Conservation (phyloP, 805 yeast species). For the Candida anglica region DNA sequence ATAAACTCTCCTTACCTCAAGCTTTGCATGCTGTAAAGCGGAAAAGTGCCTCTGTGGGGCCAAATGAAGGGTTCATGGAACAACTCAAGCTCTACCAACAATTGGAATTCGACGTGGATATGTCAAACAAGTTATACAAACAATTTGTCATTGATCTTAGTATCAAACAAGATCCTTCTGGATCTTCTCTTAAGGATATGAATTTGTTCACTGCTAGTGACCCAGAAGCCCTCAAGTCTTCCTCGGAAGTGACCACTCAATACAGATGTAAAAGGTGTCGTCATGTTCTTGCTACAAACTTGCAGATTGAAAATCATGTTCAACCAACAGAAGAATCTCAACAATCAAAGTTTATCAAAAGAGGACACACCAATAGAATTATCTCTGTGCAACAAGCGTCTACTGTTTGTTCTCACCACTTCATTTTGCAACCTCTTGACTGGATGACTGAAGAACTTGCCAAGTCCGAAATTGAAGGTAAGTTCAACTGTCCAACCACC, state of each 20-base stretch:
- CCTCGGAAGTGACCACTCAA: conserved; percentile 1
- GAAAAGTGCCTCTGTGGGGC: conserved; percentile 56
- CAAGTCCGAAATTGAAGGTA: conserved; percentile 79
- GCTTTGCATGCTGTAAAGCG: conserved; percentile 76
- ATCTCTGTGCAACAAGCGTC: conserved; percentile 56
- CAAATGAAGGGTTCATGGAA: conserved; percentile 69
- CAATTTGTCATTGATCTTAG: conserved; percentile 21
- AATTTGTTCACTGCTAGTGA: conserved; percentile 3
- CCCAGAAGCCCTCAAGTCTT: conserved; percentile 6
- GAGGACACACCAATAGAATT: conserved; percentile 58
- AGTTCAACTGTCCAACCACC: conserved; percentile 66
- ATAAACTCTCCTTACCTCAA: conserved; percentile 52
- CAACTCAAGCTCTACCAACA: conserved; percentile 64
- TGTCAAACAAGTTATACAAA: conserved; percentile 17
- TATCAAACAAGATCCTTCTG: conserved; percentile 37
- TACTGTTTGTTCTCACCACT: conserved; percentile 72
- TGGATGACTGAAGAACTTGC: conserved; percentile 89
- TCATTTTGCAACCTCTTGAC: conserved; percentile 71
- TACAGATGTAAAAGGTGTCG: conserved; percentile 79
- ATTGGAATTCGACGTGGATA: conserved; percentile 19
- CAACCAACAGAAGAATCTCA: conserved; percentile 64
- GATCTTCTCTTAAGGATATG: conserved; percentile 25
- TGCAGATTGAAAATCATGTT: conserved; percentile 59
- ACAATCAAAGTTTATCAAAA: conserved; percentile 63
- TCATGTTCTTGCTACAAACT: conserved; percentile 57